Evolutionary conservation across 768 basidiomycete genomes (phyloP), one percentile per base, ranked within the genome.

Genomic region (Kondoa subrosea): DNA sequence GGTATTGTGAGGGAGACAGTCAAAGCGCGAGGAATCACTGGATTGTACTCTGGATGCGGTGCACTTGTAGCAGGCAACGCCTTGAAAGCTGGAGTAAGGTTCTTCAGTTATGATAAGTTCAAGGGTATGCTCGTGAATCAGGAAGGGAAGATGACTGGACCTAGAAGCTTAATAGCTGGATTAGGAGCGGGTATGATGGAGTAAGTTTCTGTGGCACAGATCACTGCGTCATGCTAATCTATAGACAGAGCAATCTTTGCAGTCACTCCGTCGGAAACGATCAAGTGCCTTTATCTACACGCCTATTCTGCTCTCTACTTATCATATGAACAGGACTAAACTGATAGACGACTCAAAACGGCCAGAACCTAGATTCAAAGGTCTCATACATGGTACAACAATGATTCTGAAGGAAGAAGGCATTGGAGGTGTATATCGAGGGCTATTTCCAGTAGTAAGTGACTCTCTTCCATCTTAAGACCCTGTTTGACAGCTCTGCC

Each of bases 191-290:
- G 93, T 2, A 84, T 91, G 84, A 86, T 81, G 74, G 93, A 97
- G 61, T 63, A 33, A 27, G 61, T 63, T 12, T 12, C 30, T 4
- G n/a, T n/a, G n/a, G 29, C 34, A 12, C n/a, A 4, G 30, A 60
- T 25, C 29, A 21, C 61, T 50, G 40, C 21, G 8, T 32, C 61
- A 3, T n/a, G 61, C 27, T 63, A 3, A 31, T 32, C 4, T 8
- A 26, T n/a, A 15, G 34, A n/a, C 30, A 57, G 56, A 59, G 73
- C 93, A 0, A 76, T 96, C 26, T 84, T 96, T 67, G 93, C 93
- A 1, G 93, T 99, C 1, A 97, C 93, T 0, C 93, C 93, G 1
- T 91, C 89, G 15, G 93, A 99, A 77, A 97, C 93, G 0, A 95
- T 97, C 81, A 99, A 99, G 93, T 92, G n/a, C n/a, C n/a, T n/a